Conservation (phyloP, 1,284 basidiomycete species). For the Ceratobasidium sp. region DNA sequence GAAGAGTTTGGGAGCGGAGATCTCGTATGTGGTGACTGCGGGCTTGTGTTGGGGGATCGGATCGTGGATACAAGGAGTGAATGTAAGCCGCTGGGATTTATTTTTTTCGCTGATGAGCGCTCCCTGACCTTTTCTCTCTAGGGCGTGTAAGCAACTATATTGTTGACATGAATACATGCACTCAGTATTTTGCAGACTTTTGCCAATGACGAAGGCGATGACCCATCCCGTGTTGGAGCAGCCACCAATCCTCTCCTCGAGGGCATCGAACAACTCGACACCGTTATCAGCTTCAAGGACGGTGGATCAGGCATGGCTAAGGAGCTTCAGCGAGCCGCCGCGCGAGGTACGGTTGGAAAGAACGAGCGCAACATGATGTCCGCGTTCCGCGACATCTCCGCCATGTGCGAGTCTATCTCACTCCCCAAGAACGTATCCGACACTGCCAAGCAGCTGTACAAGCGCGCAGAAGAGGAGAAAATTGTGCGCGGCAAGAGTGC, state of each 20-base stretch:
- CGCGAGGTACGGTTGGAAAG: slow-evolving; percentile 71
- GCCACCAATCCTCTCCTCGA: slow-evolving; percentile 93
- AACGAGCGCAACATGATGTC: slow-evolving; percentile 84
- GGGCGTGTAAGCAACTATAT: slow-evolving; percentile 69
- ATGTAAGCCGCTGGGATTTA: slow-evolving; percentile 62
- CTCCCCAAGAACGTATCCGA: slow-evolving; percentile 94
- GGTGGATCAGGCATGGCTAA: slow-evolving; percentile 91
- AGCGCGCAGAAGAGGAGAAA: slow-evolving; percentile 95
- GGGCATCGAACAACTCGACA: slow-evolving; percentile 91
- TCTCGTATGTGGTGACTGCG: slow-evolving; percentile 96
- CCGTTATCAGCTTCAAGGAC: slow-evolving; percentile 92
- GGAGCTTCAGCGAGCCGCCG: slow-evolving; percentile 90
- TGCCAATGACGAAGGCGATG: slow-evolving; percentile 98
- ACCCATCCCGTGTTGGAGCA: slow-evolving; percentile 99
- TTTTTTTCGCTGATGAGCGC: not conserved
- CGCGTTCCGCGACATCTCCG: slow-evolving; percentile 90
- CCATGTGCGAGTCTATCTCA: slow-evolving; percentile 94
- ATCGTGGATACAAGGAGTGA: slow-evolving; percentile 98
- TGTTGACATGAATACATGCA: slow-evolving; percentile 44
- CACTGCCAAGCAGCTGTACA: slow-evolving; percentile 96
- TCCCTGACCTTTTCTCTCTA: slow-evolving; percentile 44
- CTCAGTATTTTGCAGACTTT: slow-evolving; percentile 74
- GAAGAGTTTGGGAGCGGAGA: slow-evolving; percentile 99
- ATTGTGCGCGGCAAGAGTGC: slow-evolving; percentile 89
- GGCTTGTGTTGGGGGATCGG: slow-evolving; percentile 92